Conservation (phyloP, 1,139 yeast genomes). For the Debaryomyces subglobosus region DNA sequence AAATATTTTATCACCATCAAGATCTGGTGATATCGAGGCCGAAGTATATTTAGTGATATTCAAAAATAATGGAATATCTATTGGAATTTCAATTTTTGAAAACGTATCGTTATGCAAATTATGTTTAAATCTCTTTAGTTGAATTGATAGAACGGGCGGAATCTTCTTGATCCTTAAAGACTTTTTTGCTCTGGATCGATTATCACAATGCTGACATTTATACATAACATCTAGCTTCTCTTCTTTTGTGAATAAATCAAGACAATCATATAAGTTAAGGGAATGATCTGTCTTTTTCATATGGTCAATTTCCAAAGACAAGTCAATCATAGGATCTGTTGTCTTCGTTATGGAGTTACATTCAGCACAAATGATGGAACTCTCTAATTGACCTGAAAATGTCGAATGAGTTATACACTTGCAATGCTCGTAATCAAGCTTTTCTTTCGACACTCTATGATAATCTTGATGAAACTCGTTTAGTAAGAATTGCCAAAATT, state of each 20-base stretch:
- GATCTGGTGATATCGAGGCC: conserved; percentile 16
- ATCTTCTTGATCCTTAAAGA: conserved; percentile 66
- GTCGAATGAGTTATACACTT: conserved; percentile 92
- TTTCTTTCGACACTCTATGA: conserved; percentile 27
- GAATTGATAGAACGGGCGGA: conserved; percentile 82
- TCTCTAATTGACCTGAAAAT: conserved; percentile 97
- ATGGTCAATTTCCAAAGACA: conserved; percentile 70
- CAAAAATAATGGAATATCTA: conserved; percentile 70
- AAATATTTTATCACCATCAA: conserved; percentile 48
- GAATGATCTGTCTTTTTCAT: conserved; percentile 28
- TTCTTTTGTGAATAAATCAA: conserved; percentile 71
- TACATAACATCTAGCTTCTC: conserved; percentile 79
- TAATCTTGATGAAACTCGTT: conserved; percentile 76
- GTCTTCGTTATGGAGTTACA: conserved; percentile 71
- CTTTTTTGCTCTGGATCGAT: conserved; percentile 66
- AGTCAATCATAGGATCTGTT: conserved; percentile 87
- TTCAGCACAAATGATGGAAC: conserved; percentile 73
- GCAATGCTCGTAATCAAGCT: conserved; percentile 41
- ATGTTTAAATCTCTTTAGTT: conserved; percentile 88
- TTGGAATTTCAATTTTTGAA: conserved; percentile 75
- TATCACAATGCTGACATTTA: conserved; percentile 67
- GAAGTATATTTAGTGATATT: conserved; percentile 66
- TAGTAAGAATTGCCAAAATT: conserved; percentile 87
- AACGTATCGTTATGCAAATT: conserved; percentile 54
- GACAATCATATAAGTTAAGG: conserved; percentile 59